Evolutionary conservation across 1,284 basidiomycete species (phyloP).

Genomic region (Papiliotrema fonsecae): DNA sequence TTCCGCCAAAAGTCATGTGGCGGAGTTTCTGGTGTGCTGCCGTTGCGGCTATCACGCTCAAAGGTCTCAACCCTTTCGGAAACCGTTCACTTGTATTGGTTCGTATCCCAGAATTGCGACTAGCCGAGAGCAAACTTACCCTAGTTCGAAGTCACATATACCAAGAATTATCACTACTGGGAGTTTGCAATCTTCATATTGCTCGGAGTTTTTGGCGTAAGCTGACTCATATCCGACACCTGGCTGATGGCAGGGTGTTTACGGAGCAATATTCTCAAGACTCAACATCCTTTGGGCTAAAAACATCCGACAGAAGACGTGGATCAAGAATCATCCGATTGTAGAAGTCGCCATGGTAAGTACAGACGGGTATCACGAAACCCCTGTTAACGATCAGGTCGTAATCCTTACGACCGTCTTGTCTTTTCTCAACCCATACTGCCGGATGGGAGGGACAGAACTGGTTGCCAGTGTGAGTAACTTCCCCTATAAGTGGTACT

Average conservation of each 20-base stretch:
- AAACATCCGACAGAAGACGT: slow-evolving; percentile 72
- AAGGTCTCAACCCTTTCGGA: slow-evolving; percentile 85
- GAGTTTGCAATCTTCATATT: slow-evolving; percentile 66
- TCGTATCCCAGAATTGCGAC: slow-evolving; percentile 8
- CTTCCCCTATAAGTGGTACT: not conserved
- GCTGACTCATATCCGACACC: slow-evolving; percentile 16
- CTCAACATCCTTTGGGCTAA: slow-evolving; percentile 85
- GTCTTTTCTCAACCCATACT: slow-evolving; percentile 85
- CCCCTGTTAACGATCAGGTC: slow-evolving; percentile 57
- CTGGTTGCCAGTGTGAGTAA: slow-evolving; percentile 58
- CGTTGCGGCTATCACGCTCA: slow-evolving; percentile 83
- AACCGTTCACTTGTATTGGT: slow-evolving; percentile 52
- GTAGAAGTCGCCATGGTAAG: slow-evolving; percentile 74
- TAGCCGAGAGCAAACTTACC: not conserved
- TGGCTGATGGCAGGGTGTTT: slow-evolving; percentile 62
- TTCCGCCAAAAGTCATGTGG: slow-evolving; percentile 92
- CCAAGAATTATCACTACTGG: slow-evolving; percentile 47
- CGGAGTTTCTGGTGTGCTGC: slow-evolving; percentile 93
- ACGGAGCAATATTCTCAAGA: slow-evolving; percentile 83
- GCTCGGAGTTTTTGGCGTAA: slow-evolving; percentile 78
- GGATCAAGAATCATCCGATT: slow-evolving; percentile 74
- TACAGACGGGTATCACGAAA: not conserved
- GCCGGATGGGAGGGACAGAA: slow-evolving; percentile 91
- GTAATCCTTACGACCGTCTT: slow-evolving; percentile 69
- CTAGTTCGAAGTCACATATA: slow-evolving; percentile 44